Evolutionary conservation across 2,329 filamentous ascomycete genomes (phyloP), one percentile per base, ranked within the genome.

Genomic region (Aspergillus terreus): DNA sequence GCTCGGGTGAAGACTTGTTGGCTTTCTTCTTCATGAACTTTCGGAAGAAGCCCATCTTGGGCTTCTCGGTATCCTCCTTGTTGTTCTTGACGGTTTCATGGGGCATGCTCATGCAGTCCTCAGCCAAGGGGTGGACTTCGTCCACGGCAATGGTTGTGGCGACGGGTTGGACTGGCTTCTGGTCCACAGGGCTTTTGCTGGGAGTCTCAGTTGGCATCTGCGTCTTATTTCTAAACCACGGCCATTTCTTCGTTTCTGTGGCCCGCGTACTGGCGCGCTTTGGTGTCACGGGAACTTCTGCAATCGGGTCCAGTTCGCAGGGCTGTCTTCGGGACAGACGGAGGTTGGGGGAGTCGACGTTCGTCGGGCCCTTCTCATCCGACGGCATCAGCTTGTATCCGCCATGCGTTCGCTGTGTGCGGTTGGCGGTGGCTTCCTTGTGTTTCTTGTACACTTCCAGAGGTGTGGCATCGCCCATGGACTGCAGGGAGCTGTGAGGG

Each of bases 391-490:
- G 46, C 9, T 33, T 51, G 38, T 48, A 49, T 10, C 52, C 47
- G 32, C 56, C 48, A 5, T 54, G 48, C 2, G 52, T 41, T 2
- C 42, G 44, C 19, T 36, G 41, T 14, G 33, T 14, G 25, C 7
- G 12, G n/a, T 38, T 14, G 17, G 47, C n/a, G 41, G 33, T 21
- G 19, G 30, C 6, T 25, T 40, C 17, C 43, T 45, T 15, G 21
- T 43, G 19, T 35, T 44, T 70, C 68, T 84, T 84, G 44, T 78
- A 76, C 40, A 84, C 78, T 45, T 77, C 80, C 43, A 84, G 69
- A 2, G 82, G 79, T 36, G 77, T 79, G 6, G 81, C 62, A 14
- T 67, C 69, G 27, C 66, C 65, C 23, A 74, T 70, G 5, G 72
- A 74, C 4, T 69, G 73, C 9, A 76, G 62, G 4, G 79, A 77